A percentile compares a stretch with the other conserved stretches of the same genome.
These are phyloP conservation scores for Collybiopsis confluens DNA, from an alignment of 768 basidiomycete genomes.

Conservation along the genomic window DNA sequence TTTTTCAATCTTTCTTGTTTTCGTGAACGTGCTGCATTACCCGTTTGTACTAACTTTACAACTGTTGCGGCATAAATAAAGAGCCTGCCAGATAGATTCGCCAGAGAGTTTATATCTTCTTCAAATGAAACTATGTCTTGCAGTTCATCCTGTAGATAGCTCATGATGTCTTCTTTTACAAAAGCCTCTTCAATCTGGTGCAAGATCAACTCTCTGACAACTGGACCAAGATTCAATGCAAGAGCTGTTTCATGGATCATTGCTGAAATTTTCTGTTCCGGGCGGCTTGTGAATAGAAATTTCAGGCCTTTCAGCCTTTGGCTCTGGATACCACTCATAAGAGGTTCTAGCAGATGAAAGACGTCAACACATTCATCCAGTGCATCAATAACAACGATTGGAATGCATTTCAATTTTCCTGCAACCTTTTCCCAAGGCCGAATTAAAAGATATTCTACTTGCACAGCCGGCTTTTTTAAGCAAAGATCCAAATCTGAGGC, in stretches of 20 bases:
- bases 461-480: not conserved
- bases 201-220: not conserved
- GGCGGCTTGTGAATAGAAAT: slow-evolving; percentile 2
- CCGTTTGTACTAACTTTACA: not conserved
- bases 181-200: not conserved
- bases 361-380: slow-evolving; percentile 2
- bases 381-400: slow-evolving; percentile 1
- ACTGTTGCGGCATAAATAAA: slow-evolving; percentile 6
- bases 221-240: not conserved
- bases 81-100: not conserved
- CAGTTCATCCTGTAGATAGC: not conserved
- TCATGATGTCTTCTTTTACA: not conserved
- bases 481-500: not conserved
- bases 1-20: not conserved
- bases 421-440: not conserved
- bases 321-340: not conserved
- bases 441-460: not conserved
- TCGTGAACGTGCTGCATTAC: not conserved
- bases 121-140: not conserved
- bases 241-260: not conserved
- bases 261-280: not conserved
- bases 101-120: not conserved
- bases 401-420: not conserved
- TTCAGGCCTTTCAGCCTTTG: not conserved
- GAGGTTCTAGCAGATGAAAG: not conserved